Conservation (phyloP, 768 basidiomycete genomes). For the Lentinula lateritia region DNA sequence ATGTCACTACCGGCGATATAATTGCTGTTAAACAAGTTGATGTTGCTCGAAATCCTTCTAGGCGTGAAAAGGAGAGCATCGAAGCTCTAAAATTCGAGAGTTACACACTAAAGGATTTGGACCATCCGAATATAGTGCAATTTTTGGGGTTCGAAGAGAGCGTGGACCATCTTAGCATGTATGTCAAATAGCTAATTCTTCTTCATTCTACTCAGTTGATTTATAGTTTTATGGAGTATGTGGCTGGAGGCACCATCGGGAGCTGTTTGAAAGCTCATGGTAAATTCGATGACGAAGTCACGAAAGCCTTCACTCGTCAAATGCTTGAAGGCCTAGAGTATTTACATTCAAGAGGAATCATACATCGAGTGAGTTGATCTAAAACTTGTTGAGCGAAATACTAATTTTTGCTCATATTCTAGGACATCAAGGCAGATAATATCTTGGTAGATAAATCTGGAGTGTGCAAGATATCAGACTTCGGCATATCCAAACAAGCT, state of each 20-base stretch:
- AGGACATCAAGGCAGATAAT: constrained; percentile 94
- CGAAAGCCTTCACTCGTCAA: constrained; percentile 81
- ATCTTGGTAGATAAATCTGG: constrained; percentile 85
- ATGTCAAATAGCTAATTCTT: constrained; percentile 20
- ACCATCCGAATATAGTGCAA: constrained; percentile 88
- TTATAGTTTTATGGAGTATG: constrained; percentile 87
- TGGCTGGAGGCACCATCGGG: constrained; percentile 90
- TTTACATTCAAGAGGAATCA: constrained; percentile 77
- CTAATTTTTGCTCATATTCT: not conserved
- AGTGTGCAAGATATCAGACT: constrained; percentile 91
- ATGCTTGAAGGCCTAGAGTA: constrained; percentile 85
- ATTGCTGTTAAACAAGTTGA: constrained; percentile 98
- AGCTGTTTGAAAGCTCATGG: constrained; percentile 74
- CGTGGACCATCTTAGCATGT: constrained; percentile 73
- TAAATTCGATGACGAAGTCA: constrained; percentile 77
- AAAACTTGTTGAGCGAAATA: no score
- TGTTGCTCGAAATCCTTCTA: constrained; percentile 65
- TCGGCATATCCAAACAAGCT: constrained; percentile 92
- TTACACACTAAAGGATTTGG: constrained; percentile 78
- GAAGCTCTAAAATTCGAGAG: constrained; percentile 84
- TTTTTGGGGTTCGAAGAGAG: constrained; percentile 88
- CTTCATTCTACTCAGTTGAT: not conserved
- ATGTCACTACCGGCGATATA: constrained; percentile 86
- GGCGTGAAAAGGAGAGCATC: constrained; percentile 60
- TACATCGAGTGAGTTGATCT: constrained; percentile 62